phyloP scores from a whole-genome alignment of 371 early-diverging fungal genomes.

The Caulochytrium protostelioides region DNA sequence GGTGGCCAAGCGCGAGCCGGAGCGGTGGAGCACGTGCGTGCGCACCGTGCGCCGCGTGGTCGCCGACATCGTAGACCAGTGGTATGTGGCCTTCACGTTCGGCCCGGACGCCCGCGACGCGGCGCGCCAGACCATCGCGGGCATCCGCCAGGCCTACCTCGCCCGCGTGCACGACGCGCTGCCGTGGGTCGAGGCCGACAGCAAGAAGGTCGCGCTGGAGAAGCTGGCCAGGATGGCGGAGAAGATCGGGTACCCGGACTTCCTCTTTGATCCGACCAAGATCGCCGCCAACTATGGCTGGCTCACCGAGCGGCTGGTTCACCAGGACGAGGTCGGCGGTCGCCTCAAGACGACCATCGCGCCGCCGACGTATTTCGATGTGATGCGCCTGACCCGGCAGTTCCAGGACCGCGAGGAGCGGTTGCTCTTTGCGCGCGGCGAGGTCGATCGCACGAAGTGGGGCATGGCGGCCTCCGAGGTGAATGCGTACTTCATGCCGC shows the following conservation, averaged over 20 bases:
- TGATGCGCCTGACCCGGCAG: too few relatives aligned
- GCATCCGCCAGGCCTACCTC: slow-evolving; percentile 4
- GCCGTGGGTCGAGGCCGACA: slow-evolving; percentile 7
- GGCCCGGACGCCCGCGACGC: slow-evolving; percentile 4
- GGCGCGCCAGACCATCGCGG: slow-evolving; percentile 4
- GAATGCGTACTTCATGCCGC: slow-evolving; percentile 13
- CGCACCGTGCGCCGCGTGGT: slow-evolving; percentile 1
- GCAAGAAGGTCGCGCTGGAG: slow-evolving; percentile 4
- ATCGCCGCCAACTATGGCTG: slow-evolving; percentile 4
- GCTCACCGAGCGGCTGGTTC: neutral
- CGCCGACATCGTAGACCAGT: slow-evolving; percentile 3
- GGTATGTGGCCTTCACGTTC: slow-evolving; percentile 6
- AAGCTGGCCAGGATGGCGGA: slow-evolving; percentile 5
- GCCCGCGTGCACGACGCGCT: slow-evolving; percentile 3
- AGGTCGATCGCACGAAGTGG: slow-evolving; percentile 11
- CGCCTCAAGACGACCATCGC: too few relatives aligned
- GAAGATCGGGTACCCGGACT: slow-evolving; percentile 11
- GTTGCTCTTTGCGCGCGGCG: neutral
- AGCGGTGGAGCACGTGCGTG: slow-evolving; percentile 8
- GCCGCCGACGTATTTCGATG: slow-evolving; percentile 6
- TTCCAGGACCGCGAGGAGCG: too few relatives aligned
- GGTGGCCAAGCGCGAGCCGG: slow-evolving; percentile 2
- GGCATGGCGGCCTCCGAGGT: slow-evolving; percentile 14
- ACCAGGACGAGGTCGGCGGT: too few relatives aligned
- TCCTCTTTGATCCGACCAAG: slow-evolving; percentile 4